These are phyloP conservation scores for Penicillium bialowiezense DNA, from an alignment of 495 filamentous ascomycete species.

Conservation along the genomic window DNA sequence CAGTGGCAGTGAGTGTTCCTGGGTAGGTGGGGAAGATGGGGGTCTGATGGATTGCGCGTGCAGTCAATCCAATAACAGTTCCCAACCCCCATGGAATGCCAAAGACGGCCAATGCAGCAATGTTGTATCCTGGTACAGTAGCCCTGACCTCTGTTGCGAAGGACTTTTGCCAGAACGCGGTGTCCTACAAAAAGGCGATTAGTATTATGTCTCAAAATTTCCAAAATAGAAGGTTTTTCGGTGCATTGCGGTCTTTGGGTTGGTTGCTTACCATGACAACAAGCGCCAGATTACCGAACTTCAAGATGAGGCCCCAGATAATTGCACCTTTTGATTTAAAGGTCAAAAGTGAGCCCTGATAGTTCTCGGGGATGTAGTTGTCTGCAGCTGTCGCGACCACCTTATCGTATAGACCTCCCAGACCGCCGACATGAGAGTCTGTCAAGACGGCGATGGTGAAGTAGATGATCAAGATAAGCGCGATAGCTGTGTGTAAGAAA, in stretches of 20 bases:
- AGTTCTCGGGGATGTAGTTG: conserved; percentile 44
- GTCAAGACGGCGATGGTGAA: conserved; percentile 35
- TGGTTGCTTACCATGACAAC: conserved; percentile 44
- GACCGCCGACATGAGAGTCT: conserved; percentile 29
- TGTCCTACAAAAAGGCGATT: too few species aligned
- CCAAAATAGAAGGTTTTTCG: too few species aligned
- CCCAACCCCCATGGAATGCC: conserved; percentile 50
- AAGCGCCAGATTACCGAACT: conserved; percentile 48
- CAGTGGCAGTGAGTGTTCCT: conserved; percentile 36
- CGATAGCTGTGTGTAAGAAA: conserved; percentile 38
- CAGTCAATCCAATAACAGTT: conserved; percentile 47
- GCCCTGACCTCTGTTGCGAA: conserved; percentile 43
- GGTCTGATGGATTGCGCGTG: conserved; percentile 44
- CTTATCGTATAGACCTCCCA: conserved; percentile 38
- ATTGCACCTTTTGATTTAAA: conserved; percentile 53
- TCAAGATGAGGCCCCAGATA: conserved; percentile 46
- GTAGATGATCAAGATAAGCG: conserved; percentile 39
- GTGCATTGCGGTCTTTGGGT: not conserved
- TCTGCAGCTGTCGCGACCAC: conserved; percentile 28
- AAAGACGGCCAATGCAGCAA: conserved; percentile 44
- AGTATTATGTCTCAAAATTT: too few species aligned
- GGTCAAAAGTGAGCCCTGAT: conserved; percentile 44
- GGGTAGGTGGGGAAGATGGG: conserved; percentile 53
- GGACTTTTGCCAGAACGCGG: conserved; percentile 53
- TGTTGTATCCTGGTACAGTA: conserved; percentile 43